phyloP scores from a whole-genome alignment of 1,139 yeast species.

The Taiozyma onychis region DNA sequence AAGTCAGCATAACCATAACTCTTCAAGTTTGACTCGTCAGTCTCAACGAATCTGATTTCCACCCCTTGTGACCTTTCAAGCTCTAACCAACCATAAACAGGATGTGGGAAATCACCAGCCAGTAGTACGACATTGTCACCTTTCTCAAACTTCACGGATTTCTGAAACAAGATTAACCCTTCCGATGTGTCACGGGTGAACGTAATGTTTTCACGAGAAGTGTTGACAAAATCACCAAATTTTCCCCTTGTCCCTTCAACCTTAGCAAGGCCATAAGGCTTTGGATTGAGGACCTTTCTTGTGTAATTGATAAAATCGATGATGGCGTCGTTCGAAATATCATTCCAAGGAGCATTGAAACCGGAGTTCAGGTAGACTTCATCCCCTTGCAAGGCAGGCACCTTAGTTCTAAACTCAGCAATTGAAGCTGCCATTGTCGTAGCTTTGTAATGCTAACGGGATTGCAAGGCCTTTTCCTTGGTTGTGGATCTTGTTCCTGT shows the following conservation, averaged over 20 bases:
- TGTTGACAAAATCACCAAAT: neutral
- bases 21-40: neutral
- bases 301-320: neutral
- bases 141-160: neutral
- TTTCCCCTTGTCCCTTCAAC: neutral
- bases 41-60: neutral
- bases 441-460: too few species aligned
- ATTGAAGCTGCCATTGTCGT: neutral
- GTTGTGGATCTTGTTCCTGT: neutral
- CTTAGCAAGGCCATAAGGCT: neutral
- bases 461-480: too few species aligned
- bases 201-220: neutral
- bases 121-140: neutral
- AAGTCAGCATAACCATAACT: neutral
- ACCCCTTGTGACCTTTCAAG: neutral
- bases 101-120: neutral
- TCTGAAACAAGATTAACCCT: neutral
- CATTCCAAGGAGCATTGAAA: neutral
- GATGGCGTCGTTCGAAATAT: neutral
- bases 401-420: neutral
- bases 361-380: neutral
- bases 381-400: neutral
- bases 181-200: neutral
- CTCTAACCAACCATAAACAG: neutral
- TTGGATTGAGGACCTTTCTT: neutral